Base-by-base conservation (phyloP, 2,329 filamentous ascomycete species). In the Juglanconis juglandina region DNA sequence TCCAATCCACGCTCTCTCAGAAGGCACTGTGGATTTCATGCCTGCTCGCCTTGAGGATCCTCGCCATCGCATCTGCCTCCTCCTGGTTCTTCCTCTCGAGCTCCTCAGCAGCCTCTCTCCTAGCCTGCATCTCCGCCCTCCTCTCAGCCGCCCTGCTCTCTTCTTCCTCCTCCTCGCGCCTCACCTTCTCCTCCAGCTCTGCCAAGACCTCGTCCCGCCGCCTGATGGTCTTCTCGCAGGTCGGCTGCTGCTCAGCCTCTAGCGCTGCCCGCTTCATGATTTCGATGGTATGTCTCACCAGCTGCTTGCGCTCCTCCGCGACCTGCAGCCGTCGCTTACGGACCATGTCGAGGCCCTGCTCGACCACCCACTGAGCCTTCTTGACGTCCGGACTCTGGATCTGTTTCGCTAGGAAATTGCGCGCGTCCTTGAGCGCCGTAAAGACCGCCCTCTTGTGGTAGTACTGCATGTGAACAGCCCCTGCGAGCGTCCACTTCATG, bases 231-330 rank as follows among this genome's bases (percentile, higher is more conserved):
- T 51, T 47, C 7, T 54, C 50, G 10, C 33, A 42, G 4, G 30
- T 46, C 5, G 54, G 58, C 51, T 53, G 52, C 30, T 57, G 39
- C 7, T 66, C 66, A 1, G 68, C 68, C 42, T 71, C 70, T 11
- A 66, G 50, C 10, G 70, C 71, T 6, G 71, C 71, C 51, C 65
- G 60, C 59, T 60, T 64, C 72, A 74, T 72, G 14, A 75, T 71
- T 13, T 59, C 44, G 3, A 74, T 33, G 1, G 68, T 64, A 41
- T 64, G 64, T 9, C 17, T 34, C 48, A 69, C 66, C 14, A 75
- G 46, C 33, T 49, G 32, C 41, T 49, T 57, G 7, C 62, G 65
- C 54, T 71, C 66, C 1, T 39, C 35, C 4, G 51, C 50, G 17
- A 72, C 56, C 32, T 46, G 34, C 55, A 58, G 35, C 37, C 71